Conservation (phyloP, 129 eudicot species). For the Lonicera japonica region DNA sequence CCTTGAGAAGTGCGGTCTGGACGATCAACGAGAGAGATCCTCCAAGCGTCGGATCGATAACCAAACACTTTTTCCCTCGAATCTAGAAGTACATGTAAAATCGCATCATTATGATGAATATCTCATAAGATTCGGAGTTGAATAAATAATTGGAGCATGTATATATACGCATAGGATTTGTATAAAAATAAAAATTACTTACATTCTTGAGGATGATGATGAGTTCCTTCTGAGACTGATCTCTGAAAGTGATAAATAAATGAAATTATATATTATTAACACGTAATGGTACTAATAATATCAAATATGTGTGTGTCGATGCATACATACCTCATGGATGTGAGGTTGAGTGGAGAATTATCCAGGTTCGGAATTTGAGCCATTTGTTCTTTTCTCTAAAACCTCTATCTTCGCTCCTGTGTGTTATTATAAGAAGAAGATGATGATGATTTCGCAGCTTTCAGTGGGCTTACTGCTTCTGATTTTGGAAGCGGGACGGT, state of each 20-base stretch:
- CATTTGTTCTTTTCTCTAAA: conserved; percentile 32
- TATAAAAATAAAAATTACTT: conserved; percentile 16
- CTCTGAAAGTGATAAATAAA: conserved; percentile 35
- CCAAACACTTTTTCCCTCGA: conserved; percentile 94
- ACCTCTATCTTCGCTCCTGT: not conserved
- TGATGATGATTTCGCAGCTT: not conserved
- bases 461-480: too few relatives aligned
- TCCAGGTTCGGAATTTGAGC: conserved; percentile 90
- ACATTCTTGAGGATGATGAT: conserved; percentile 65
- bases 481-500: too few relatives aligned
- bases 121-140: not conserved
- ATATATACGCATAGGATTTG: too few relatives aligned
- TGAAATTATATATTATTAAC: not conserved
- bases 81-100: conserved; percentile 32
- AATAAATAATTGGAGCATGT: too few relatives aligned
- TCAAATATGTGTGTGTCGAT: not conserved
- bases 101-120: not conserved
- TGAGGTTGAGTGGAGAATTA: conserved; percentile 76
- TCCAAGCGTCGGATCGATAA: conserved; percentile 86
- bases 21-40: conserved; percentile 78
- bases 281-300: not conserved
- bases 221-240: conserved; percentile 84
- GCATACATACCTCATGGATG: conserved; percentile 45
- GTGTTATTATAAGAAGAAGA: not conserved
- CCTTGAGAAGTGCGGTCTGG: conserved; percentile 89